These are phyloP conservation scores for Kodamaea laetipori DNA, from an alignment of 805 yeast species.

Conservation along the genomic window DNA sequence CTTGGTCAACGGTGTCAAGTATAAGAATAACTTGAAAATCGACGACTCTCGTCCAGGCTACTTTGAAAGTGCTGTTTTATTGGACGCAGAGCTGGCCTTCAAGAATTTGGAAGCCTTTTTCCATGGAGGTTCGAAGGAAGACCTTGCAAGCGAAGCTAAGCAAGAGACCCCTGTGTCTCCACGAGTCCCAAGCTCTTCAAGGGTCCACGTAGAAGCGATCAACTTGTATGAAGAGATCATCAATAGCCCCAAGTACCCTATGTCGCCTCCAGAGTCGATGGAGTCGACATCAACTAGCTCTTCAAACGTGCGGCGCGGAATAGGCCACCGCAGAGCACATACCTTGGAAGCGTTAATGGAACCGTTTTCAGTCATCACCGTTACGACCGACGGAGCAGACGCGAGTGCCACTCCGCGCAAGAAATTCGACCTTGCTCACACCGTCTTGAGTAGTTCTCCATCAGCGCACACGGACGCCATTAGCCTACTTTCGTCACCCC, in stretches of 20 bases:
- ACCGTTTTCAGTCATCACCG: conserved; percentile 16
- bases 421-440: conserved; percentile 24
- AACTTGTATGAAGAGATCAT: conserved; percentile 13
- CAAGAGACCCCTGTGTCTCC: background rate
- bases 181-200: conserved; percentile 1
- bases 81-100: conserved; percentile 52
- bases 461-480: too few species aligned
- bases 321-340: conserved; percentile 17
- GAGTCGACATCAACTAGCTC: background rate
- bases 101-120: conserved; percentile 44
- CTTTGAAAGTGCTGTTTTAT: conserved; percentile 56
- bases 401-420: conserved; percentile 8
- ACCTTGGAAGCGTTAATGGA: conserved; percentile 21
- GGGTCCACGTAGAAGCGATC: conserved; percentile 13
- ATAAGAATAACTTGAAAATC: conserved; percentile 49
- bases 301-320: background rate
- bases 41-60: conserved; percentile 66
- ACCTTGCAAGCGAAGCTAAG: background rate
- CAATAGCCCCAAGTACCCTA: conserved; percentile 10
- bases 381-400: conserved; percentile 8
- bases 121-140: too few species aligned
- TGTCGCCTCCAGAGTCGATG: conserved; percentile 9
- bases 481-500: conserved; percentile 1
- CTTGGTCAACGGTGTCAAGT: conserved; percentile 54
- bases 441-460: conserved; percentile 19